phyloP scores from a whole-genome alignment of 2,329 filamentous ascomycete genomes.

The Elsinoe perseae region DNA sequence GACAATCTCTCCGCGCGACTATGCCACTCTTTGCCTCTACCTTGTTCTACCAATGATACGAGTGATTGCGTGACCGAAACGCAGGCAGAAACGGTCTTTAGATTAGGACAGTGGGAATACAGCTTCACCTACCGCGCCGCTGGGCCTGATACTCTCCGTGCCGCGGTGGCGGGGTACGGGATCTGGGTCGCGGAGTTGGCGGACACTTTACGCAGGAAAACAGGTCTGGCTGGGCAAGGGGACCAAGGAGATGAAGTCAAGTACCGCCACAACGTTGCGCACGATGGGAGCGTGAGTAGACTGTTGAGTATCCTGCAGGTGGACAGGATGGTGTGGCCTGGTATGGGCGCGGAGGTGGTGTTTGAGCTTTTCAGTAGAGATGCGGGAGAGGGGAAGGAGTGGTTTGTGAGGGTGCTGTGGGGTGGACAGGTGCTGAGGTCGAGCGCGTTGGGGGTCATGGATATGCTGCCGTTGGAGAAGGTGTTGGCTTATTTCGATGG shows the following conservation, averaged over 20 bases:
- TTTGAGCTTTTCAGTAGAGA: conserved; percentile 56
- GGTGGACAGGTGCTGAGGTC: conserved; percentile 59
- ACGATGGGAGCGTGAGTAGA: conserved; percentile 65
- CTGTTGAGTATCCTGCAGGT: conserved; percentile 64
- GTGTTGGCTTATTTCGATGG: conserved; percentile 65
- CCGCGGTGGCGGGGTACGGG: conserved; percentile 56
- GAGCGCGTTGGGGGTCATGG: conserved; percentile 58
- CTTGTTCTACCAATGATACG: conserved; percentile 52
- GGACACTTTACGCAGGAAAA: conserved; percentile 49
- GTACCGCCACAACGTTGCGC: conserved; percentile 71
- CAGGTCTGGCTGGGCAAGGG: background rate
- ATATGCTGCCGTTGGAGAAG: conserved; percentile 61
- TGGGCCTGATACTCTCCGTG: conserved; percentile 49
- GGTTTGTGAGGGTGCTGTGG: conserved; percentile 62
- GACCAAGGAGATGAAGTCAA: conserved; percentile 29
- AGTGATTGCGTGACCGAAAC: conserved; percentile 53
- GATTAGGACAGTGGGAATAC: conserved; percentile 75
- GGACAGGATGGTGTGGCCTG: conserved; percentile 73
- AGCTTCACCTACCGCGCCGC: conserved; percentile 67
- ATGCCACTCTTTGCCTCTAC: conserved; percentile 65
- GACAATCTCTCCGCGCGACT: conserved; percentile 74
- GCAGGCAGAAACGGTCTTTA: conserved; percentile 62
- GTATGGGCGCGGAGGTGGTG: conserved; percentile 71
- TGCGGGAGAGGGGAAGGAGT: conserved; percentile 32
- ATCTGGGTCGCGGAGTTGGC: conserved; percentile 68